Evolutionary conservation across 169 alveolate species (phyloP), one percentile per base, ranked within the genome.

Genomic region (Eimeria zaria): DNA sequence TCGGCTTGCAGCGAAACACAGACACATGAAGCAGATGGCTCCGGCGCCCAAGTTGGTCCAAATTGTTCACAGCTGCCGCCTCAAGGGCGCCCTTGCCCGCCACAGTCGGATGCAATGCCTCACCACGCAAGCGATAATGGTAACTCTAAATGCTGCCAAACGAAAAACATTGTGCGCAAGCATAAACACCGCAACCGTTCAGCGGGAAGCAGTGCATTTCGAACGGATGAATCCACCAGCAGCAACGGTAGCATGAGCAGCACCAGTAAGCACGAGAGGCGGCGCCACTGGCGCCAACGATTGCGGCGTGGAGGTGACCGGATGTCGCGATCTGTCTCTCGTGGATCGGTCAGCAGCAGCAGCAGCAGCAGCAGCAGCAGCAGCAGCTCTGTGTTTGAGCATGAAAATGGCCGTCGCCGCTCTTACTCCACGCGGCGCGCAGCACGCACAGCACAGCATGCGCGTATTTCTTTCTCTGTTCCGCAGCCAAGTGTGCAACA

Each of bases 241-340:
- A 60, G 89, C 73, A 81, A 24, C 89, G 48, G 60, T 55, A 84
- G 92, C 92, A 84, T 20, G 41, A 84, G 78, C 92, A 84, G 92
- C 92, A 84, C 62, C 48, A 84, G 22, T 39, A 39, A 60, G 39
- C 71, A 1, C 7, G 80, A 39, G 44, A 48, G 92, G 48, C 74
- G 92, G 74, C 80, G 78, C 16, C 44, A 44, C 78, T 18, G 92
- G 74, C 53, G 92, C 39, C 39, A n/a, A 22, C 8, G 55, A 27
- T 22, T 27, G 41, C 80, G 60, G 78, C 58, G 48, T 16, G 46
- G 58, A 36, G 16, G 80, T 20, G 33, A 51, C 24, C 92, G 67
- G n/a, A 16, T 33, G 46, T 60, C 41, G 33, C 92, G 92, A 60
- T 84, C 92, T 84, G 80, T 44, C 27, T 84, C 92, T 53, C 92